Percentiles rank a stretch among this genome's conserved stretches.
phyloP scores from a whole-genome alignment of 2,329 filamentous ascomycete genomes.

The Nothophoma quercina region DNA sequence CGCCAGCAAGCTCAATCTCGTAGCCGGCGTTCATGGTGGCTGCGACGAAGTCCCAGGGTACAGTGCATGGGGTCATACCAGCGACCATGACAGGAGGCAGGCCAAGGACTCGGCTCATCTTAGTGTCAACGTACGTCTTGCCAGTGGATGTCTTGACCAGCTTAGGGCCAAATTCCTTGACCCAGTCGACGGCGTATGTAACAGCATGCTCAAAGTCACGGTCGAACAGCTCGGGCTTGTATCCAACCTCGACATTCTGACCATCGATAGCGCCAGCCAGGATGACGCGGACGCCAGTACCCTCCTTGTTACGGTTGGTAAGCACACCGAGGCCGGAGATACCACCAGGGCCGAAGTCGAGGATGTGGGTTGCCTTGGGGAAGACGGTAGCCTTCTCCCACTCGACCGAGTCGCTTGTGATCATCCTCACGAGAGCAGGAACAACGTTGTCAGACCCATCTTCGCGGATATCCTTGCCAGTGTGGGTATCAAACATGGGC shows the following conservation, averaged over 20 bases:
- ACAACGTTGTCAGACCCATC: slow-evolving; percentile 77
- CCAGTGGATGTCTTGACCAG: slow-evolving; percentile 89
- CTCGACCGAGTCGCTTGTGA: slow-evolving; percentile 91
- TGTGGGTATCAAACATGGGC: slow-evolving; percentile 81
- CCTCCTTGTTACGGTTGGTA: slow-evolving; percentile 99
- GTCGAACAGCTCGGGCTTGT: slow-evolving; percentile 97
- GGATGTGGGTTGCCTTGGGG: slow-evolving; percentile 86
- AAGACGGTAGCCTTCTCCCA: slow-evolving; percentile 97
- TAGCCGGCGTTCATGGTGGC: slow-evolving; percentile 63
- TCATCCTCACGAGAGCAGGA: slow-evolving; percentile 86
- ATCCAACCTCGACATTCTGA: slow-evolving; percentile 88
- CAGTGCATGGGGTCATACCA: slow-evolving; percentile 59
- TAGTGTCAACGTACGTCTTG: slow-evolving; percentile 92
- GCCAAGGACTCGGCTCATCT: slow-evolving; percentile 61
- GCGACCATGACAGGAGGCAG: slow-evolving; percentile 58
- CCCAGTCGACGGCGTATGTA: slow-evolving; percentile 96
- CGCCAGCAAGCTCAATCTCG: slow-evolving; percentile 59
- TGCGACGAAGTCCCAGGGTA: slow-evolving; percentile 60
- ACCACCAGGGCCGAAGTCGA: slow-evolving; percentile 96
- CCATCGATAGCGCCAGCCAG: slow-evolving; percentile 93
- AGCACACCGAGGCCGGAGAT: slow-evolving; percentile 95
- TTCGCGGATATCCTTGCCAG: slow-evolving; percentile 81
- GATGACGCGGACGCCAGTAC: slow-evolving; percentile 95
- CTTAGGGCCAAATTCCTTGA: slow-evolving; percentile 94
- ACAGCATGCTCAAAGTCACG: slow-evolving; percentile 94